These are phyloP conservation scores for Paratinospora sagittata DNA, from an alignment of 164 flowering plant genomes.

Conservation along the genomic window DNA sequence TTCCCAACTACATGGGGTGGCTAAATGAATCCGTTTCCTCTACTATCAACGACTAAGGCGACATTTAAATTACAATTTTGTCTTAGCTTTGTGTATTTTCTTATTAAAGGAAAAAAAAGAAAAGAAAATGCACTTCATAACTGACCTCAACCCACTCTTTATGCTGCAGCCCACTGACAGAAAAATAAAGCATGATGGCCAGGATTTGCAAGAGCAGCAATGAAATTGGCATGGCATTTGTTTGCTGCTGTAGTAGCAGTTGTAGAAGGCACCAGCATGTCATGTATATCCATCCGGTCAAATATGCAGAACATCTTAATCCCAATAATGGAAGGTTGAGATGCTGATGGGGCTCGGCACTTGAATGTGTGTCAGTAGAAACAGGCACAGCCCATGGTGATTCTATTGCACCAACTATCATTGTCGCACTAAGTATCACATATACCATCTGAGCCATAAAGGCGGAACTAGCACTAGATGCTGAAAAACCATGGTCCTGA, in stretches of 20 bases:
- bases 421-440: conserved; percentile 32
- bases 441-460: conserved; percentile 45
- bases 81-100: too few relatives aligned
- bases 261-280: conserved; percentile 82
- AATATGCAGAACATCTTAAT: conserved; percentile 34
- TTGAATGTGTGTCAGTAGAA: conserved; percentile 10
- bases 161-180: conserved; percentile 17
- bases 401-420: conserved; percentile 27
- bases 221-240: conserved; percentile 60
- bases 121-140: conserved; percentile 8
- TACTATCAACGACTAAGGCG: neutral
- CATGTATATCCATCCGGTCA: conserved; percentile 60
- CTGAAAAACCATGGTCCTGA: conserved; percentile 25
- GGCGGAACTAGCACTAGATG: conserved; percentile 36
- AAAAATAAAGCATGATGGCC: conserved; percentile 36
- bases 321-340: conserved; percentile 16
- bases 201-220: conserved; percentile 61
- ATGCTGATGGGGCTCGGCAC: conserved; percentile 13
- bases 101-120: neutral
- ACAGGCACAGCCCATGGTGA: conserved; percentile 69
- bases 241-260: conserved; percentile 73
- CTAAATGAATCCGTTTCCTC: too few relatives aligned
- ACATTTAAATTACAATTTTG: neutral
- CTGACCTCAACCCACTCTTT: conserved; percentile 87
- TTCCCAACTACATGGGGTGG: too few relatives aligned